Evolutionary conservation across 1,139 yeast genomes (phyloP), one percentile per base, ranked within the genome.

Genomic region (Suhomyces ambrosiae): DNA sequence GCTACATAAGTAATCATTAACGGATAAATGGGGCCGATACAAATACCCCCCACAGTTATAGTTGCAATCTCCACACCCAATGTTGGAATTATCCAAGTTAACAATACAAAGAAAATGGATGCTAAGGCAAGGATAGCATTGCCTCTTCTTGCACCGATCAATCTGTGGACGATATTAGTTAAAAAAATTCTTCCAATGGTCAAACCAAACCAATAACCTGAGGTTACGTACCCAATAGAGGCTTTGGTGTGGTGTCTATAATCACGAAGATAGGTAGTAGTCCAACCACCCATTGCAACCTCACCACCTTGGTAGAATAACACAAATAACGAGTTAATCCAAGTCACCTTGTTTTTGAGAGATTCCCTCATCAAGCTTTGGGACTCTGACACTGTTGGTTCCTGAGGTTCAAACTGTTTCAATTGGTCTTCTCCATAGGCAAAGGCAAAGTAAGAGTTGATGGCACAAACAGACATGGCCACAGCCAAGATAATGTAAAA

Each of bases 151-250:
- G 72, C 69, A 0, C 83, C 82, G 17, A 72, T 36, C n/a, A 46
- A 46, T 19, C 60, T 61, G 44, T 74, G 74, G 9, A 71, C 48
- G 1, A 63, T 60, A 15, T 68, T 54, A 2, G 79, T 72, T 19
- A 80, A 59, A 5, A 68, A 44, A 19, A 82, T 59, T 35, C 89
- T 57, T 1, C 88, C 88, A 3, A 79, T 25, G 0, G 87, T 80
- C 24, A 83, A 61, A 5, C 89, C 90, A 9, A 73, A 79, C 89
- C 88, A 83, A 48, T 76, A 81, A 0, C 88, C 88, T 7, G 87
- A 77, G 2, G 85, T 76, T 21, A 81, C 82, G 50, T 80, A 82
- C 13, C 88, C 87, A 38, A 74, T 71, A 3, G 72, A 58, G 0
- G 53, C 45, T 3, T 61, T 52, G 35, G 63, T 57, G 1, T 81